Evolutionary conservation across 805 yeast species (phyloP).

Genomic region (Saccharomycopsis babjevae): DNA sequence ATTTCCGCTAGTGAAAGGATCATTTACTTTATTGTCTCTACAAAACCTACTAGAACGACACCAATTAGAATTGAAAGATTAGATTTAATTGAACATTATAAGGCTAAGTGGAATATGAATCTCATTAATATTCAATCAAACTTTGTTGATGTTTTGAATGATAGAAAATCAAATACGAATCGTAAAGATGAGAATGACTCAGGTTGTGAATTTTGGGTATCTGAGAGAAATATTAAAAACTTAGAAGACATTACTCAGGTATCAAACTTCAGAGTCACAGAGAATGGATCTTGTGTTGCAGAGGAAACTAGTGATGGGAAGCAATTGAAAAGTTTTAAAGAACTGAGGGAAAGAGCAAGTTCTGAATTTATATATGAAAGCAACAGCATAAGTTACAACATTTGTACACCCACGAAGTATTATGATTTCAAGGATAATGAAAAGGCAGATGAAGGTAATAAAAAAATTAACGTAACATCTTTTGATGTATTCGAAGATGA

Average conservation of each 20-base stretch:
- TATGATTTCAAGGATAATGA: neutral
- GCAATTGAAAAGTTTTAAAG: neutral
- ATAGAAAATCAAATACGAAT: neutral
- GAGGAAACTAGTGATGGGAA: neutral
- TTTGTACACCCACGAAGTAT: neutral
- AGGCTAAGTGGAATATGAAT: neutral
- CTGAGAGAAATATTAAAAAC: slow-evolving; percentile 1
- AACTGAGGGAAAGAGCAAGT: neutral
- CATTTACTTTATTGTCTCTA: neutral
- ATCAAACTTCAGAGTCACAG: neutral
- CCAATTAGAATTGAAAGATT: neutral
- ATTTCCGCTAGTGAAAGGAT: neutral
- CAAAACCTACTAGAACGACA: no score
- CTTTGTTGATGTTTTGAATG: neutral
- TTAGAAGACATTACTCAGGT: neutral
- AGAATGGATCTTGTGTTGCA: neutral
- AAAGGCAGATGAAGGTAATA: neutral
- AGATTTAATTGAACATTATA: neutral
- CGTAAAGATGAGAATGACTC: neutral
- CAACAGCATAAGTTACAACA: neutral
- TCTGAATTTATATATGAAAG: neutral
- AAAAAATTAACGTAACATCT: neutral
- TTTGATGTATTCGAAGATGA: slow-evolving; percentile 1
- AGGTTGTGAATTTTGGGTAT: slow-evolving; percentile 6
- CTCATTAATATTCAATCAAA: slow-evolving; percentile 5